Percentiles rank a stretch among this genome's conserved stretches.
These are phyloP conservation scores for Paracoccidioides lutzii DNA, from an alignment of 2,329 filamentous ascomycete genomes.

Conservation along the genomic window DNA sequence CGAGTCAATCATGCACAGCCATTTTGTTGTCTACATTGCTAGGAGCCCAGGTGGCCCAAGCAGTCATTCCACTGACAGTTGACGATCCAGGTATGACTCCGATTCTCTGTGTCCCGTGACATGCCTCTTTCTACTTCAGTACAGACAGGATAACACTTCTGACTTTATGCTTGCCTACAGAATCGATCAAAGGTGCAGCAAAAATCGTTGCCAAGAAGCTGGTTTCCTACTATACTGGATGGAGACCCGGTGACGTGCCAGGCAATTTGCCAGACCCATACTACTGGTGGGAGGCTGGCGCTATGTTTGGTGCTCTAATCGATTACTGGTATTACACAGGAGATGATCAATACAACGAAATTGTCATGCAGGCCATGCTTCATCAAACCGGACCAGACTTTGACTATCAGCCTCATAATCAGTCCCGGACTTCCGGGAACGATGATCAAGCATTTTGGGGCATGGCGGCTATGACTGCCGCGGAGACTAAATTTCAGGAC, in stretches of 20 bases:
- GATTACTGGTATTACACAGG: conserved; percentile 75
- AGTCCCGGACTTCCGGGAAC: conserved; percentile 36
- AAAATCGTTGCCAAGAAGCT: conserved; percentile 21
- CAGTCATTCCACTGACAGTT: conserved; percentile 16
- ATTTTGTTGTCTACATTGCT: conserved; percentile 11
- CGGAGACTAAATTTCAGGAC: conserved; percentile 62
- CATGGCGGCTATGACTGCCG: conserved; percentile 66
- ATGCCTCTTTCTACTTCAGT: background rate
- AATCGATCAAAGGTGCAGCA: conserved; percentile 24
- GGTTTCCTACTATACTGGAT: conserved; percentile 25
- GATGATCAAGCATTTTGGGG: conserved; percentile 67
- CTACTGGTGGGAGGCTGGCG: conserved; percentile 28
- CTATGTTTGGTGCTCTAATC: conserved; percentile 43
- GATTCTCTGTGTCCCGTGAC: background rate
- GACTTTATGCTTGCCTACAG: conserved; percentile 23
- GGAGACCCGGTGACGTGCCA: conserved; percentile 20
- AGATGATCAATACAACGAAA: conserved; percentile 56
- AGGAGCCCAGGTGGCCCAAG: conserved; percentile 14
- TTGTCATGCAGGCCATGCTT: conserved; percentile 55
- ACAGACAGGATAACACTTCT: background rate
- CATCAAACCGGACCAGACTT: conserved; percentile 59
- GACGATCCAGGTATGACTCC: conserved; percentile 15
- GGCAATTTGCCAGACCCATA: conserved; percentile 24
- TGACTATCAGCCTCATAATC: conserved; percentile 61
- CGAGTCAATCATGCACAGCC: conserved; percentile 9